phyloP scores from a whole-genome alignment of 768 basidiomycete species.

The Tubosaeta brunneosetosa region DNA sequence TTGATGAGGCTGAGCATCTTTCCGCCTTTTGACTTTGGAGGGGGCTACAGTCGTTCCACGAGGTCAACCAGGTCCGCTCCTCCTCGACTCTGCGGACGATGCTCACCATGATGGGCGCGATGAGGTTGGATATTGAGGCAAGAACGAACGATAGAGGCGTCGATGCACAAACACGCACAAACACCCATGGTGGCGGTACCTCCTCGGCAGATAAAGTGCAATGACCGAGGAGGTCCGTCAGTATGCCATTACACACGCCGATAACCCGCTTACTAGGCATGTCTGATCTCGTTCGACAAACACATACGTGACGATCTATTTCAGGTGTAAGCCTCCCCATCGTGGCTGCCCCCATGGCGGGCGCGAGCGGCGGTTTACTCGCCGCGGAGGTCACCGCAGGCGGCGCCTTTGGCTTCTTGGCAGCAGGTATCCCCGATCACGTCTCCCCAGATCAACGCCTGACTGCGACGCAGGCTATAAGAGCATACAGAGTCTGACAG shows the following conservation, averaged over 20 bases:
- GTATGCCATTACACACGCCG: conserved; percentile 31
- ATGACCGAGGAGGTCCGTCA: not conserved
- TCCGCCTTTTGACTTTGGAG: conserved; percentile 95
- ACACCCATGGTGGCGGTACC: conserved; percentile 14
- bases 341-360: conserved; percentile 66
- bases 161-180: conserved; percentile 32
- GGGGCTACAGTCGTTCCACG: conserved; percentile 51
- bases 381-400: conserved; percentile 59
- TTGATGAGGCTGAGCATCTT: conserved; percentile 98
- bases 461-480: conserved; percentile 40
- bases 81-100: conserved; percentile 12
- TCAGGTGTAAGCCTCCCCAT: conserved; percentile 57
- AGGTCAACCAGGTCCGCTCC: conserved; percentile 7
- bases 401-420: conserved; percentile 75
- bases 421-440: conserved; percentile 42
- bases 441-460: not conserved
- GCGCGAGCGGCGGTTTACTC: conserved; percentile 56
- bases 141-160: conserved; percentile 18
- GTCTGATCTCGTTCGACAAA: conserved; percentile 6
- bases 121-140: conserved; percentile 16
- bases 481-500: conserved; percentile 38
- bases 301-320: not conserved
- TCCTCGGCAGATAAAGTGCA: not conserved
- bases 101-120: conserved; percentile 57
- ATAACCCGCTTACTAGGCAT: conserved; percentile 51